Percentiles rank a stretch among this genome's conserved stretches.
These are phyloP conservation scores for Colletotrichum spaethianum DNA, from an alignment of 2,329 filamentous ascomycete genomes.

Conservation along the genomic window DNA sequence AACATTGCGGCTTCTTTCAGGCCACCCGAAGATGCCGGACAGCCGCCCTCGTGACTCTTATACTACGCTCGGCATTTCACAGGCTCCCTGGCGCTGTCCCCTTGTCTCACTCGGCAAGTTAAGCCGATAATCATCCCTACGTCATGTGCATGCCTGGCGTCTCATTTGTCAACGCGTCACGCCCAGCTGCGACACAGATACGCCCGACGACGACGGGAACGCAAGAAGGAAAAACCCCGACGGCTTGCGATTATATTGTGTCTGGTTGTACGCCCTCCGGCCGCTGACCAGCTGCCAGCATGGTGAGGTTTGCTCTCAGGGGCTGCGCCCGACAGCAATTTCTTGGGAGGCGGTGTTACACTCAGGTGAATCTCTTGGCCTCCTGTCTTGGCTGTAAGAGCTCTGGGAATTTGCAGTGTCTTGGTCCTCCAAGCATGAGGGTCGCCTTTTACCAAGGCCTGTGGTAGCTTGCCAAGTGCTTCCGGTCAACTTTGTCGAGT, in stretches of 20 bases:
- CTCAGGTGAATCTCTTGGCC: conserved; percentile 26
- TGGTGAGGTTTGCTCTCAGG: neutral
- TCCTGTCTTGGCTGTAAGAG: conserved; percentile 19
- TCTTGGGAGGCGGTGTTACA: neutral
- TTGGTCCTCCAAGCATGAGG: neutral
- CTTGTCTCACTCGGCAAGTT: conserved; percentile 30
- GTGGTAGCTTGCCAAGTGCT: conserved; percentile 6
- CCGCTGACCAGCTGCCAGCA: neutral
- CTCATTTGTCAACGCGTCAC: conserved; percentile 19
- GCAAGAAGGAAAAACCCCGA: neutral
- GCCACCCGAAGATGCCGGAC: conserved; percentile 30
- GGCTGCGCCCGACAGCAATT: conserved; percentile 15
- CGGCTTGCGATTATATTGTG: neutral
- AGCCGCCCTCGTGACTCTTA: conserved; percentile 12
- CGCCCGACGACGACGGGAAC: conserved; percentile 11
- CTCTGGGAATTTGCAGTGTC: neutral
- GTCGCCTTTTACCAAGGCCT: conserved; percentile 1
- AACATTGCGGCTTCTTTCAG: conserved; percentile 7
- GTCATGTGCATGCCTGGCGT: conserved; percentile 21
- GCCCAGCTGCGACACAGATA: conserved; percentile 26
- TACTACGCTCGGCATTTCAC: conserved; percentile 20
- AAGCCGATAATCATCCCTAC: conserved; percentile 34
- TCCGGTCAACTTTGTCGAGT: neutral
- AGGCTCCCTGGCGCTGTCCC: conserved; percentile 27
- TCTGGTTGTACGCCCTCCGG: conserved; percentile 16